Percentiles rank a stretch among this genome's conserved stretches.
Conservation (phyloP, 495 filamentous ascomycete species). For the Penicillium nucicola region DNA sequence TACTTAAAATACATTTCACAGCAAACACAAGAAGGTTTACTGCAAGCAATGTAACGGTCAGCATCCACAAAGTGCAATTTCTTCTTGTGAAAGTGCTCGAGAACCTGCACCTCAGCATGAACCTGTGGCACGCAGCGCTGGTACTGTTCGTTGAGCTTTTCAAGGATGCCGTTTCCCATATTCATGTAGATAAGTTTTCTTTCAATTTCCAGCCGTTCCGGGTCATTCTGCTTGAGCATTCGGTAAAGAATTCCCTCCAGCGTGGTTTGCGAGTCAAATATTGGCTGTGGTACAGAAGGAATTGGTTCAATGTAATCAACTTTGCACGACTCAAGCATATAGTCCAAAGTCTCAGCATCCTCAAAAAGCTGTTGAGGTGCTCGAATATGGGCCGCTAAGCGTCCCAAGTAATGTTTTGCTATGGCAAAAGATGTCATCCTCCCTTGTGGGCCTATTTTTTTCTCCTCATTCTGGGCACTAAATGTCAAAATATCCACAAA, state of each 20-base stretch:
- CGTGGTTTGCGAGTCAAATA: constrained; percentile 8
- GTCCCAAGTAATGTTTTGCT: not conserved
- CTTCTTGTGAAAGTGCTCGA: constrained; percentile 20
- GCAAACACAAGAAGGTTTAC: constrained; percentile 28
- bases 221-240: constrained; percentile 3
- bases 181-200: constrained; percentile 5
- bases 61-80: constrained; percentile 13
- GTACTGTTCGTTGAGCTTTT: constrained; percentile 9
- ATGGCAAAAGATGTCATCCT: not conserved
- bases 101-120: constrained; percentile 20
- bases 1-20: constrained; percentile 25
- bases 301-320: not conserved
- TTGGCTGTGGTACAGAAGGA: not conserved
- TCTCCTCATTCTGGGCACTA: not conserved
- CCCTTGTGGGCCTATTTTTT: not conserved
- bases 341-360: constrained; percentile 4
- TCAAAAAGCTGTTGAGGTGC: constrained; percentile 3
- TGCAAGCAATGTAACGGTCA: constrained; percentile 25
- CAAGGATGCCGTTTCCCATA: not conserved
- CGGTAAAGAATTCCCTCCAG: constrained; percentile 11
- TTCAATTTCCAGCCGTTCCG: too few species aligned
- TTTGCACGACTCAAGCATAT: not conserved
- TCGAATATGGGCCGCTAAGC: not conserved
- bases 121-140: constrained; percentile 11
- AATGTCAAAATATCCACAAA: not conserved